These are phyloP conservation scores for Orbilia blumenaviensis DNA, from an alignment of 2,329 filamentous ascomycete species.

Conservation along the genomic window DNA sequence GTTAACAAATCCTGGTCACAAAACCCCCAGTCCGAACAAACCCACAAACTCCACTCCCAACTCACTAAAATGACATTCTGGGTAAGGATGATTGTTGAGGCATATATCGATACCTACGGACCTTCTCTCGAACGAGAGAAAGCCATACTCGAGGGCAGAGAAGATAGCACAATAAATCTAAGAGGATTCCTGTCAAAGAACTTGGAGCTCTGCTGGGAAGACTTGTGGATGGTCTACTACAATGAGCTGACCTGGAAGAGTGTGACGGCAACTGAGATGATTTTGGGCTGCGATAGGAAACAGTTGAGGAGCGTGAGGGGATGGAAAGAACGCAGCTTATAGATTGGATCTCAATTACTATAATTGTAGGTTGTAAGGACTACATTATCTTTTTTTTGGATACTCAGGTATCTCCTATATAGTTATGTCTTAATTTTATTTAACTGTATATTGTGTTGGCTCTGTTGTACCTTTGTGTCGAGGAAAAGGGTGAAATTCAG, in stretches of 20 bases:
- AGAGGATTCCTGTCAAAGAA: slow-evolving; percentile 53
- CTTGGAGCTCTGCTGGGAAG: slow-evolving; percentile 50
- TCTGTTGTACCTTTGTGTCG: too few relatives aligned
- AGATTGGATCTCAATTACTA: too few relatives aligned
- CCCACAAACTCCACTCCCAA: background rate
- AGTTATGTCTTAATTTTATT: too few relatives aligned
- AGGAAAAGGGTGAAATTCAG: too few relatives aligned
- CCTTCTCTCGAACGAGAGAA: background rate
- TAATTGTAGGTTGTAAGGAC: too few relatives aligned
- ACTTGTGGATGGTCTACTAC: slow-evolving; percentile 55
- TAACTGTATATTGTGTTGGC: background rate
- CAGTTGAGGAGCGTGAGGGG: slow-evolving; percentile 50
- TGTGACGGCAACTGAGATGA: slow-evolving; percentile 47
- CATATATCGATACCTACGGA: slow-evolving; percentile 43
- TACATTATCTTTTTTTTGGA: too few relatives aligned
- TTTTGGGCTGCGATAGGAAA: slow-evolving; percentile 54
- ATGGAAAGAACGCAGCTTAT: background rate
- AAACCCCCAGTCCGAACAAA: background rate
- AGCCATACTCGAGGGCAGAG: background rate
- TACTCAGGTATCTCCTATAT: too few relatives aligned
- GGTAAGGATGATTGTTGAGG: slow-evolving; percentile 51
- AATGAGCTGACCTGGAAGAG: slow-evolving; percentile 55
- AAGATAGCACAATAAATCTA: slow-evolving; percentile 11
- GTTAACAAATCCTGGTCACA: background rate
- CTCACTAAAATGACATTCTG: slow-evolving; percentile 55